A percentile compares a stretch with the other conserved stretches of the same genome.
phyloP scores from a whole-genome alignment of 208 protist genomes.

The Trichomonas vaginalis region DNA sequence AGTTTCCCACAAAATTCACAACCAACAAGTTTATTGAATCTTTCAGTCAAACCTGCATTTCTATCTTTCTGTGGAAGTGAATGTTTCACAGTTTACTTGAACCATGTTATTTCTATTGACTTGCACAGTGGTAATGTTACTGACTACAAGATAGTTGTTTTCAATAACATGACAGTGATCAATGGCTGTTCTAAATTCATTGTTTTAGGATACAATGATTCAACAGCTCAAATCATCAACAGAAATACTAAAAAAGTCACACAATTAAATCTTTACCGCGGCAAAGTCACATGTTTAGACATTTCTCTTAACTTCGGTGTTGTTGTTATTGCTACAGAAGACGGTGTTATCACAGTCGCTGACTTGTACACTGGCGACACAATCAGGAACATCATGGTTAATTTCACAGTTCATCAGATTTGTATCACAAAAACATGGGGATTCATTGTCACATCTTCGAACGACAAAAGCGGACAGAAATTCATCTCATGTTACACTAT shows the following conservation, averaged over 20 bases:
- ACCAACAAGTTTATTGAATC: not conserved
- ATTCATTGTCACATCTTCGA: not conserved
- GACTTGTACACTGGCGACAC: not conserved
- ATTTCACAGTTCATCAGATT: not conserved
- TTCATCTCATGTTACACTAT: not conserved
- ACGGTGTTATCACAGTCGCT: not conserved
- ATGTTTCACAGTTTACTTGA: not conserved
- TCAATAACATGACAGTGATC: not conserved
- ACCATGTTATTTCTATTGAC: not conserved
- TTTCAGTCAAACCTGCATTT: not conserved
- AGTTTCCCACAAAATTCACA: too few species aligned
- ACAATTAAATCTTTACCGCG: not conserved
- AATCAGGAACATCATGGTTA: not conserved
- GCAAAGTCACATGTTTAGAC: not conserved
- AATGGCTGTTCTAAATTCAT: not conserved
- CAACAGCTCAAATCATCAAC: not conserved
- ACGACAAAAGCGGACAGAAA: not conserved
- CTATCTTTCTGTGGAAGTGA: not conserved
- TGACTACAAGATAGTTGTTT: not conserved
- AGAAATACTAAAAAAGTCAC: not conserved
- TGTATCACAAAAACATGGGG: not conserved
- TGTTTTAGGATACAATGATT: not conserved
- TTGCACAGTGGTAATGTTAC: not conserved
- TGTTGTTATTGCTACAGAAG: not conserved
- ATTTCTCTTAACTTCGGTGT: not conserved